A percentile compares a stretch with the other conserved stretches of the same genome.
phyloP scores from a whole-genome alignment of 352 stramenopile genomes.

The Aphanomyces cochlioides region DNA sequence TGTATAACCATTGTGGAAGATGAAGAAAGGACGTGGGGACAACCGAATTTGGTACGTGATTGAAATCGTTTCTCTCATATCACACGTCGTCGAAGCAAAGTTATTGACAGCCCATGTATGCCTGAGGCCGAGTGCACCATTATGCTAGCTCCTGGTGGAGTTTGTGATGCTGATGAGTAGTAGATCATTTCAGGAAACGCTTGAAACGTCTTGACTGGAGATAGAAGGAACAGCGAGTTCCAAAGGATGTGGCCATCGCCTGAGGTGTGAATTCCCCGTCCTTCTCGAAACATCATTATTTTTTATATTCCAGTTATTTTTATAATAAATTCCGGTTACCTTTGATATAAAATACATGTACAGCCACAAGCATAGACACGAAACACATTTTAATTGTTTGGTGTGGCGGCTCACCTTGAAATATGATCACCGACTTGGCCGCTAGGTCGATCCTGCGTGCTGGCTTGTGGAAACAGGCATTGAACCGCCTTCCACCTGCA shows the following conservation, averaged over 20 bases:
- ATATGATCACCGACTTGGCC: conserved; percentile 16
- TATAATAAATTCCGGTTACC: neutral
- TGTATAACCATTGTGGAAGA: conserved; percentile 36
- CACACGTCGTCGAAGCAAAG: conserved; percentile 47
- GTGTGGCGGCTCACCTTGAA: neutral
- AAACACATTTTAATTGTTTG: conserved; percentile 14
- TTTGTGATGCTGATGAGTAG: conserved; percentile 61
- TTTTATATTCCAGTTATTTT: neutral
- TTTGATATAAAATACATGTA: neutral
- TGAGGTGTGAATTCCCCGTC: neutral
- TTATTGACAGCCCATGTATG: conserved; percentile 84
- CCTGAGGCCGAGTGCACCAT: conserved; percentile 80
- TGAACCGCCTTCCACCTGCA: conserved; percentile 14
- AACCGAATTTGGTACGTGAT: conserved; percentile 75
- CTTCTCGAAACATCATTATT: neutral
- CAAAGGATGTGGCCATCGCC: too few species aligned
- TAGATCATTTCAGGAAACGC: neutral
- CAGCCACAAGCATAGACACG: neutral
- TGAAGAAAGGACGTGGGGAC: conserved; percentile 90
- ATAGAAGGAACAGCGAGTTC: too few species aligned
- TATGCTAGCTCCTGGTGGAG: conserved; percentile 58
- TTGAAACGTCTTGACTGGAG: too few species aligned
- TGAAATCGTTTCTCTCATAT: conserved; percentile 3
- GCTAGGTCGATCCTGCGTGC: conserved; percentile 22
- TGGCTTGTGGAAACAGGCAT: conserved; percentile 24